Base-by-base conservation (phyloP, 441 rosid species). In the Melastoma candidum region DNA sequence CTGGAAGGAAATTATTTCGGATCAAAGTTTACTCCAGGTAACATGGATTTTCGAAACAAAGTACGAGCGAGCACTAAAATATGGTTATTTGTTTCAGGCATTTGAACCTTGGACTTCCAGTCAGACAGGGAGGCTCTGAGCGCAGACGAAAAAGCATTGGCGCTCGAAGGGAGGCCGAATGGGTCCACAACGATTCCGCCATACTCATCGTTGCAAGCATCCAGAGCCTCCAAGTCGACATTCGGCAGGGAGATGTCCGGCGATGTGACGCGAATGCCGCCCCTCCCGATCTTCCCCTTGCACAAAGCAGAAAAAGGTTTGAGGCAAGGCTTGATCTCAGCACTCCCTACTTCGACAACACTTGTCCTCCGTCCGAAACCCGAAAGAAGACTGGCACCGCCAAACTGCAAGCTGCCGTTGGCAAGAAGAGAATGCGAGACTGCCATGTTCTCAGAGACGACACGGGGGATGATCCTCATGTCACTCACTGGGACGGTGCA, bases 181-280 rank as follows among this genome's bases (percentile, higher is more conserved):
- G 76, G 64, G 17, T 78, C 44, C 39, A 73, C 48, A 43, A 70
- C 47, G 47, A 68, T 57, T 10, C 80, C 80, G 12, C 57, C 70
- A 3, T 72, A 78, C 54, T 68, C 64, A 48, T 78, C 83, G 27
- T 78, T 76, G 58, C 49, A 48, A 12, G 75, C 72, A 17, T 53
- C 57, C 17, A 76, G 76, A 53, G 58, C 50, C 29, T 68, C 77
- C 24, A 64, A 46, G 11, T 36, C 44, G 13, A 66, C 36, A 53
- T 52, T 56, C 3, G 67, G 64, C 10, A 71, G 24, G 2, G 74
- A 57, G 26, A 64, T 10, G 26, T 78, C 67, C 10, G 74, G 58
- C 14, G 68, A 78, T 46, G 63, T 3, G 1, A 66, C 78, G 26
- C 48, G 50, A 14, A 49, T 26, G 48, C 71, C 26, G 8, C 39